These are phyloP conservation scores for Fagus crenata DNA, from an alignment of 306 rosid genomes.

Conservation along the genomic window DNA sequence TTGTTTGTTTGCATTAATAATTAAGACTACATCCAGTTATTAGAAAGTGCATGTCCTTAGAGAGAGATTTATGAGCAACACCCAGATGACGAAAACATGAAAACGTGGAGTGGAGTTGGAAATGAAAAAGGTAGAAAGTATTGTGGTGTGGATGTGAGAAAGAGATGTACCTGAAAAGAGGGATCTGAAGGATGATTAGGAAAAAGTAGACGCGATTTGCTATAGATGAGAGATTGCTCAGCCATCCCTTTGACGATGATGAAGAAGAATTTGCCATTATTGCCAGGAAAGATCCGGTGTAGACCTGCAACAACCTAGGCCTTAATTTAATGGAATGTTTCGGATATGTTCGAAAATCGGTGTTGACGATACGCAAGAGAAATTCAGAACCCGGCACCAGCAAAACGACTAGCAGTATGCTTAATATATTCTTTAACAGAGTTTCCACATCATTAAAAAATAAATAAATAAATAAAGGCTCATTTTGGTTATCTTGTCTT, in stretches of 20 bases:
- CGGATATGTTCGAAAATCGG: too few species aligned
- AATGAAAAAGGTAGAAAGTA: not conserved
- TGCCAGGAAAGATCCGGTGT: conserved; percentile 20
- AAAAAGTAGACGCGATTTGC: conserved; percentile 70
- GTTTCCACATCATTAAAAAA: too few species aligned
- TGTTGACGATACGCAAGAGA: too few species aligned
- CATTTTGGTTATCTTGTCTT: too few species aligned
- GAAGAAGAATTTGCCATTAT: conserved; percentile 50
- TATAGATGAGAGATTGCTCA: conserved; percentile 44
- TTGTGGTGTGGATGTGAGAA: not conserved
- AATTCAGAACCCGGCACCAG: too few species aligned
- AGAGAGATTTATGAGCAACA: not conserved
- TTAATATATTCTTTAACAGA: too few species aligned
- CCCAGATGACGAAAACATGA: not conserved
- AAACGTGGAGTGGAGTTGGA: not conserved
- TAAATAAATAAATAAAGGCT: too few species aligned
- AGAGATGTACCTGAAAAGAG: conserved; percentile 75
- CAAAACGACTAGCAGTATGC: too few species aligned
- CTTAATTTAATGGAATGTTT: not conserved
- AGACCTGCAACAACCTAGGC: not conserved
- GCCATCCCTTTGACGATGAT: conserved; percentile 51
- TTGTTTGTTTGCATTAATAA: too few species aligned
- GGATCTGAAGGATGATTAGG: conserved; percentile 83
- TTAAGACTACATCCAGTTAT: too few species aligned
- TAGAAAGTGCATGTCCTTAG: too few species aligned